These are phyloP conservation scores for Leishmania tarentolae DNA, from an alignment of 208 protist species.

Conservation along the genomic window DNA sequence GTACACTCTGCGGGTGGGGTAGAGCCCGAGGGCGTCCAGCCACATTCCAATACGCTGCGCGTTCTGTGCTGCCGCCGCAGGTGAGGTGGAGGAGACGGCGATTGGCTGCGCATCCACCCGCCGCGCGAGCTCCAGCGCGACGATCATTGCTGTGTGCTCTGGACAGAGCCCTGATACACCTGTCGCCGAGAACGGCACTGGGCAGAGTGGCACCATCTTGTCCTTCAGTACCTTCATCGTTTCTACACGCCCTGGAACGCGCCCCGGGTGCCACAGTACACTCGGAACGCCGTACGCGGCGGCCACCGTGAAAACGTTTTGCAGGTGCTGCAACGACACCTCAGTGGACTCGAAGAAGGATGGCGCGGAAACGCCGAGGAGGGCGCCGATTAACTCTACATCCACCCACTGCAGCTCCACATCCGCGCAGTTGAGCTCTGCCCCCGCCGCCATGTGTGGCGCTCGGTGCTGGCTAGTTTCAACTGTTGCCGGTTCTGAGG, in stretches of 20 bases:
- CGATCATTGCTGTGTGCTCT: slow-evolving; percentile 81
- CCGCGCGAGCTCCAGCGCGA: slow-evolving; percentile 67
- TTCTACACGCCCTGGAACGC: slow-evolving; percentile 43
- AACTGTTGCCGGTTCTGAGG: not conserved
- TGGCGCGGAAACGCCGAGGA: slow-evolving; percentile 63
- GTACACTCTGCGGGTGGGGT: slow-evolving; percentile 51
- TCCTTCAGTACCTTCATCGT: slow-evolving; percentile 42
- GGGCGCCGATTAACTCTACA: slow-evolving; percentile 57
- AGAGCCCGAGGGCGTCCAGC: slow-evolving; percentile 55
- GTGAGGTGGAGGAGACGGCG: slow-evolving; percentile 34
- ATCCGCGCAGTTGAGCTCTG: not conserved
- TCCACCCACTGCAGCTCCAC: slow-evolving; percentile 82
- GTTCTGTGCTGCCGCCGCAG: slow-evolving; percentile 45
- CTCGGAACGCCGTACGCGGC: slow-evolving; percentile 58
- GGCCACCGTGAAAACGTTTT: slow-evolving; percentile 71
- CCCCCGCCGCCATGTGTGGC: not conserved
- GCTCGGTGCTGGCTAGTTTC: not conserved
- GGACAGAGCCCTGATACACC: slow-evolving; percentile 48
- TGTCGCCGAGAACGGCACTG: slow-evolving; percentile 8
- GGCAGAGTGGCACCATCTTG: slow-evolving; percentile 20
- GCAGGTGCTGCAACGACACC: slow-evolving; percentile 64
- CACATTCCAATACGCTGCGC: slow-evolving; percentile 56
- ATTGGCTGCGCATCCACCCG: slow-evolving; percentile 57
- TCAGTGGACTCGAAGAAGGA: slow-evolving; percentile 74
- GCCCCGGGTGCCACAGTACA: slow-evolving; percentile 69